Evolutionary conservation across 306 rosid genomes (phyloP).

Genomic region (Calophaca sinica): DNA sequence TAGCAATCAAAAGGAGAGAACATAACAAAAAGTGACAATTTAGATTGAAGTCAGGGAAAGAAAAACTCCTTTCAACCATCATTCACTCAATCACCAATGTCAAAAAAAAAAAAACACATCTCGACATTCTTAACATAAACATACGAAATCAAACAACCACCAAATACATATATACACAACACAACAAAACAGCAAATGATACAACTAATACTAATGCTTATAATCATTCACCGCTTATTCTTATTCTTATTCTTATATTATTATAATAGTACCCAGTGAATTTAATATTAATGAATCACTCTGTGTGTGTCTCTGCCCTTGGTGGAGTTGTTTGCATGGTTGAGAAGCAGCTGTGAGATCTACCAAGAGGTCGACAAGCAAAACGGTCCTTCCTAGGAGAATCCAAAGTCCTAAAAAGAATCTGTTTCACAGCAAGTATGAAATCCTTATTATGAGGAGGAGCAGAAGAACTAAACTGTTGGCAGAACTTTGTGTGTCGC

Average conservation of each 20-base stretch:
- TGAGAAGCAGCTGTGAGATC: constrained; percentile 70
- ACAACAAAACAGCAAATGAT: neutral
- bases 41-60: constrained; percentile 57
- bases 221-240: neutral
- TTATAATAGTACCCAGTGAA: neutral
- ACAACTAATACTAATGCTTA: neutral
- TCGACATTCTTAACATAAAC: constrained; percentile 14
- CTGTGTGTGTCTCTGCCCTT: neutral
- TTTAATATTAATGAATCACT: neutral
- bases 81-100: constrained; percentile 51
- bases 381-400: constrained; percentile 56
- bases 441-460: constrained; percentile 55
- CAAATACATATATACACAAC: too few relatives aligned
- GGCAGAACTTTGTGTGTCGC: constrained; percentile 61
- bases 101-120: constrained; percentile 2
- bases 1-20: neutral
- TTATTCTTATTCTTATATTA: neutral
- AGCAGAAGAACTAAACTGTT: constrained; percentile 62
- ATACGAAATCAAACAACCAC: neutral
- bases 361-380: constrained; percentile 54
- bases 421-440: constrained; percentile 68
- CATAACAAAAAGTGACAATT: constrained; percentile 34
- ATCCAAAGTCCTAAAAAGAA: constrained; percentile 64
- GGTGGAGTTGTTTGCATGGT: constrained; percentile 42
- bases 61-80: constrained; percentile 38